Conservation (phyloP, 768 basidiomycete genomes). For the Phanerochaete sordida region DNA sequence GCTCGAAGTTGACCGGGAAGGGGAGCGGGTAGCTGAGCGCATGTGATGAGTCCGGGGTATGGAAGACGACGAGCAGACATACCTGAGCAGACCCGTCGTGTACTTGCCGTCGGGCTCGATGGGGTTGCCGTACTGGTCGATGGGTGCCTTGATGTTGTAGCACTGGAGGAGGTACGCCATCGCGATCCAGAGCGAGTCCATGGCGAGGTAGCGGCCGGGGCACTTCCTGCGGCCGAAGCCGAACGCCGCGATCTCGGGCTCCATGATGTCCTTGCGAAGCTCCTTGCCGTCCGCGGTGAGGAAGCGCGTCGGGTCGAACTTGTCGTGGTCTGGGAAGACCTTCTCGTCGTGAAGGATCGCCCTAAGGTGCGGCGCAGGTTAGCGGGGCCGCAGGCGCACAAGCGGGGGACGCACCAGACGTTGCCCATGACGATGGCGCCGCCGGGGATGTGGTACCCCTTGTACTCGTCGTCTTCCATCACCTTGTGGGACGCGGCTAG, state of each 20-base stretch:
- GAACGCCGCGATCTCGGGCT: constrained; percentile 11
- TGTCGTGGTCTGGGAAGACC: constrained; percentile 27
- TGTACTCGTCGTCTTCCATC: constrained; percentile 21
- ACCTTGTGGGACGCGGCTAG: constrained; percentile 19
- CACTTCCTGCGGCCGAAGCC: constrained; percentile 17
- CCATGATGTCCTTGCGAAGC: not conserved
- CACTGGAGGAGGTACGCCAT: not conserved
- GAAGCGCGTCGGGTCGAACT: constrained; percentile 33
- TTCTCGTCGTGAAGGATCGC: constrained; percentile 46
- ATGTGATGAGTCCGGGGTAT: not conserved
- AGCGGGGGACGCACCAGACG: constrained; percentile 6
- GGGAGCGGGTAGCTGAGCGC: constrained; percentile 16
- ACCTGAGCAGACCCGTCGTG: constrained; percentile 1
- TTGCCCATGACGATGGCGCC: constrained; percentile 6
- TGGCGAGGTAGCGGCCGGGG: constrained; percentile 7
- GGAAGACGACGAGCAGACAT: not conserved
- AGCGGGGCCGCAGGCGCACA: not conserved
- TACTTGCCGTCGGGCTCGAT: not conserved
- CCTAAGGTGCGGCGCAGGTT: not conserved
- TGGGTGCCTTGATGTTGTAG: constrained; percentile 7
- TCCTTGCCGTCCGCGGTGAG: not conserved
- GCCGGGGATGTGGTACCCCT: constrained; percentile 19
- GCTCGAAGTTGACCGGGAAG: constrained; percentile 19
- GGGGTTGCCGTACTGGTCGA: not conserved
- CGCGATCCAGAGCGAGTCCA: constrained; percentile 5